Base-by-base conservation (phyloP, 2,329 filamentous ascomycete species). In the Beauveria brongniartii region DNA sequence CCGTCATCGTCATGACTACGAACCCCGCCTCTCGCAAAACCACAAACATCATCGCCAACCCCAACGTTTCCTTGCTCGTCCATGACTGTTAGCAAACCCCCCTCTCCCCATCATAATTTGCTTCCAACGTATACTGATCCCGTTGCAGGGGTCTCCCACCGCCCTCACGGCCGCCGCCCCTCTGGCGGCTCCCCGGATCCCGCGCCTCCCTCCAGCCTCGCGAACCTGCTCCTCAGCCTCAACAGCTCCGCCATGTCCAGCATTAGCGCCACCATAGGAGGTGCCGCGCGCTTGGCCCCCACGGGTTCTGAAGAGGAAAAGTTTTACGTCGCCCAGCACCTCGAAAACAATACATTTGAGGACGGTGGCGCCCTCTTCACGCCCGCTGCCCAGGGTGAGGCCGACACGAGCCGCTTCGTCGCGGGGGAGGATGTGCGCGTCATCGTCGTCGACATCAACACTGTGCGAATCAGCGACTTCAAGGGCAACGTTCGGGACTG, bases 1-100 rank as follows among this genome's bases (percentile, higher is more conserved):
- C 91, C n/a, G 89, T 92, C 65, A 95, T 97, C 71, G 89, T 97
- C 80, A 92, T 93, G 89, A 97, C 94, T 61, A 95, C 89, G 51
- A 91, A 91, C 67, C 85, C 87, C 1, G 83, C 85, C 61, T 91
- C 88, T 41, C 88, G 86, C 67, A 94, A 93, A 77, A 91, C 86
- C 34, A 83, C 86, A 67, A 96, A 97, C 72, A 85, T 97, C 14
- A 76, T 88, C 64, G 80, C 83, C 41, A 99, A 99, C 72, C 89
- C 92, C 1, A 88, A 89, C 65, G 92, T 99, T 64, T 95, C 91
- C 3, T 81, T 97, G 14, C 84, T 97, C n/a, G 94, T 97, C 7
- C 94, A 99, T 76, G 94, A 97, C 77, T 99, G 82, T 82, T 71
- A 65, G 73, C 65, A 24, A 20, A n/a, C 18, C 7, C 5, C 34